Evolutionary conservation across 352 stramenopile genomes (phyloP).

Genomic region (Globisporangium echinulatum): DNA sequence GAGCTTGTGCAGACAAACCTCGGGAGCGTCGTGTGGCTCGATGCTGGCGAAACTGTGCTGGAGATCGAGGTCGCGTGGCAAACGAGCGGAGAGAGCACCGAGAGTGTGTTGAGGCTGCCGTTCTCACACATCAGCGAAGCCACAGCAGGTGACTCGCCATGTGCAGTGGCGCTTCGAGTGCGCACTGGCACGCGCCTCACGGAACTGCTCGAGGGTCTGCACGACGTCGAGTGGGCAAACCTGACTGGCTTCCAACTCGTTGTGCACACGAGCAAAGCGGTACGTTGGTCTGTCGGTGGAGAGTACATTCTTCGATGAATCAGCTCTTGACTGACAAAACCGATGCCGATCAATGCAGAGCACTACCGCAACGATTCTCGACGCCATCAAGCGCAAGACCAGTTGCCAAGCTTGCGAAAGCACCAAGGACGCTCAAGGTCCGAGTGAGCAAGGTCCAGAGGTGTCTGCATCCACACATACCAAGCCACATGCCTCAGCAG

Average conservation of each 20-base stretch:
- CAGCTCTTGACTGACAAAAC: no score
- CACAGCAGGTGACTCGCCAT: background rate
- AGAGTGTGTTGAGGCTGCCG: constrained; percentile 17
- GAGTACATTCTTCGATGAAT: no score
- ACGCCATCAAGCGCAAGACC: background rate
- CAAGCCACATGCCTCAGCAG: background rate
- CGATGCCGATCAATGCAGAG: background rate
- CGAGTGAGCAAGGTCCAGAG: background rate
- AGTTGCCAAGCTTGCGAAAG: background rate
- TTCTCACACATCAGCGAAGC: constrained; percentile 10
- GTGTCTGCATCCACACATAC: background rate
- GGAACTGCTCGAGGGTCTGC: constrained; percentile 1
- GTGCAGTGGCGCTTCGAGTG: background rate
- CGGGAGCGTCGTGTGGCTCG: constrained; percentile 18
- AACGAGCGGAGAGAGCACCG: constrained; percentile 1
- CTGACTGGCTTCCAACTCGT: background rate
- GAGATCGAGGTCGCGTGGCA: constrained; percentile 18
- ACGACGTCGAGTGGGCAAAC: background rate
- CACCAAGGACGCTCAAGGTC: background rate
- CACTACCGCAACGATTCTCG: background rate
- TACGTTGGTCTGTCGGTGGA: background rate
- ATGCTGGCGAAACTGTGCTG: constrained; percentile 19
- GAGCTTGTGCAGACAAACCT: constrained; percentile 9
- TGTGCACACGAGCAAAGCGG: background rate
- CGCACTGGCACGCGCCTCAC: background rate